Evolutionary conservation across 495 filamentous ascomycete species (phyloP).

Genomic region (Xylaria bambusicola): DNA sequence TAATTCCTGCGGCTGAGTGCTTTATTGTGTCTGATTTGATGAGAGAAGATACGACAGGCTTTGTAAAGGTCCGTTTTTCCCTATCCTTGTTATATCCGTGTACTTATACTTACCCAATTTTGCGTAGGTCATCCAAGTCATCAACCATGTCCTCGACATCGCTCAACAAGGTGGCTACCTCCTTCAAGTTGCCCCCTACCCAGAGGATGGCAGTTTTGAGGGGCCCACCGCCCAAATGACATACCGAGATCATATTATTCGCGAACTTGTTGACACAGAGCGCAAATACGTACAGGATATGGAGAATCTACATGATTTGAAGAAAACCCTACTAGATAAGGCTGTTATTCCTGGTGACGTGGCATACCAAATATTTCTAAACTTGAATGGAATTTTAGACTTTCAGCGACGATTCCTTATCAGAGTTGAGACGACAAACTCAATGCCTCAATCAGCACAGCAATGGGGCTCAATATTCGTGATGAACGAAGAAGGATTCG

Average conservation of each 20-base stretch:
- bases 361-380: slow-evolving; percentile 93
- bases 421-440: slow-evolving; percentile 92
- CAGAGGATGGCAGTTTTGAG: slow-evolving; percentile 46
- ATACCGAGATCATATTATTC: slow-evolving; percentile 82
- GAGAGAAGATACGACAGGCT: slow-evolving; percentile 92
- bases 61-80: slow-evolving; percentile 74
- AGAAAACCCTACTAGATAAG: slow-evolving; percentile 84
- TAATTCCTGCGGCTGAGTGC: slow-evolving; percentile 75
- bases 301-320: slow-evolving; percentile 89
- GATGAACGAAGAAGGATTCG: slow-evolving; percentile 73
- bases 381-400: slow-evolving; percentile 90
- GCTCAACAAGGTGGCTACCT: slow-evolving; percentile 74
- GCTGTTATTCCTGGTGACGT: slow-evolving; percentile 86
- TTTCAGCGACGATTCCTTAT: slow-evolving; percentile 95
- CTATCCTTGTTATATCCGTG: not conserved
- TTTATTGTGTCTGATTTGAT: slow-evolving; percentile 92
- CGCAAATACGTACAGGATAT: slow-evolving; percentile 98
- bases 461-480: slow-evolving; percentile 91
- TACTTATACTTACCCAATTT: slow-evolving; percentile 21
- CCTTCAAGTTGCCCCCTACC: slow-evolving; percentile 52
- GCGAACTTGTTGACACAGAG: slow-evolving; percentile 90
- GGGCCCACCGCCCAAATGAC: slow-evolving; percentile 61
- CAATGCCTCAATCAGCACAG: slow-evolving; percentile 71
- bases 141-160: slow-evolving; percentile 88
- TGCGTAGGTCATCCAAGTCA: slow-evolving; percentile 61